These are phyloP conservation scores for Saccharum spontaneum DNA, from an alignment of 176 grass and related monocot species.

Conservation along the genomic window DNA sequence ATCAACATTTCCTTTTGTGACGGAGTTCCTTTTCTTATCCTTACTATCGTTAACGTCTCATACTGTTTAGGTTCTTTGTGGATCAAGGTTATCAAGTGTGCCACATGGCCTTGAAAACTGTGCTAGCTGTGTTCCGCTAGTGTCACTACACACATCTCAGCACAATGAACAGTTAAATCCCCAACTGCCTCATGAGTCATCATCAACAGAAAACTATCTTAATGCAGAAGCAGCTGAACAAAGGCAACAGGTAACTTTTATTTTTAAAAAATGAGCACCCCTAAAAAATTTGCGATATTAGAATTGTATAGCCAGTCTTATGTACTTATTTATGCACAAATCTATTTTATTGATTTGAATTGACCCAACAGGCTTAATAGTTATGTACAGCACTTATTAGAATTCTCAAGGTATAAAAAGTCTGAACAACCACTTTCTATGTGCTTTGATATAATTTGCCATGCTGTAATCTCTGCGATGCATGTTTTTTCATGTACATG, in stretches of 20 bases:
- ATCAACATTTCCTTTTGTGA: background rate
- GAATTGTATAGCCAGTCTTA: background rate
- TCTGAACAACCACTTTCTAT: background rate
- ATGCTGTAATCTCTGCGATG: background rate
- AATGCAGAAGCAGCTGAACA: slow-evolving; percentile 22
- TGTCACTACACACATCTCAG: slow-evolving; percentile 21
- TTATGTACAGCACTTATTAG: background rate
- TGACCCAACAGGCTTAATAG: slow-evolving; percentile 4
- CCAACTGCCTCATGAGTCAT: slow-evolving; percentile 27
- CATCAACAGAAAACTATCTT: slow-evolving; percentile 22
- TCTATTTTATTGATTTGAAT: background rate
- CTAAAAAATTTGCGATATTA: slow-evolving; percentile 17
- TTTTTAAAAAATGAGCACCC: background rate
- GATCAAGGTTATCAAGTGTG: slow-evolving; percentile 10
- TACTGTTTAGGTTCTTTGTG: background rate
- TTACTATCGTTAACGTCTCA: background rate
- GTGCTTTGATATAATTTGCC: background rate
- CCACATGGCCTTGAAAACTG: background rate
- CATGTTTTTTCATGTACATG: slow-evolving; percentile 4
- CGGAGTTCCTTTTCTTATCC: background rate
- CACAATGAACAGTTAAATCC: slow-evolving; percentile 35
- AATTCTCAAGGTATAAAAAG: background rate
- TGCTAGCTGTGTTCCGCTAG: slow-evolving; percentile 15
- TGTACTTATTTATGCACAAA: background rate
- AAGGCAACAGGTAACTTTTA: slow-evolving; percentile 40